These are phyloP conservation scores for Stereum hirsutum DNA, from an alignment of 1,284 basidiomycete genomes.

Conservation along the genomic window DNA sequence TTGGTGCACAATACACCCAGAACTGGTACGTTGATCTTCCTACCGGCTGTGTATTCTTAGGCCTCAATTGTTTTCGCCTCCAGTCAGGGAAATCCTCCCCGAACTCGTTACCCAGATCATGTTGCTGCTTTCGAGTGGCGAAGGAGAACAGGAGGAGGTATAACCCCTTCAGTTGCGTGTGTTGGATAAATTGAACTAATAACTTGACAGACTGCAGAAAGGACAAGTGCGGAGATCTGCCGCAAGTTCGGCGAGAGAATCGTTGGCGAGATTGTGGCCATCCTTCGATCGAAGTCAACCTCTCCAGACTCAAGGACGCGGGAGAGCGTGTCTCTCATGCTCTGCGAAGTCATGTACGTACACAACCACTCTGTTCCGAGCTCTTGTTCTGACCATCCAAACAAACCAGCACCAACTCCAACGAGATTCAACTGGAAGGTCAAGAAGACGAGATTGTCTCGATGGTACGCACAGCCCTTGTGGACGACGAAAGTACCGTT, in stretches of 20 bases:
- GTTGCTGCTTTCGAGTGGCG: constrained; percentile 67
- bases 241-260: constrained; percentile 96
- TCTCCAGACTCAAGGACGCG: constrained; percentile 72
- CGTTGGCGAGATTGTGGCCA: constrained; percentile 75
- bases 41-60: not conserved
- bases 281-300: constrained; percentile 61
- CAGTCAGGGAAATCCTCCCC: constrained; percentile 91
- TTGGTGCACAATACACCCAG: constrained; percentile 87
- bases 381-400: not conserved
- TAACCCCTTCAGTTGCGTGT: too few relatives aligned
- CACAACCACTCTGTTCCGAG: not conserved
- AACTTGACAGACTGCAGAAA: constrained; percentile 61
- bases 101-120: constrained; percentile 78
- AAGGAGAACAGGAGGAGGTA: constrained; percentile 89
- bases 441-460: constrained; percentile 88
- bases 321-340: constrained; percentile 82
- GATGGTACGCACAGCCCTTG: constrained; percentile 78
- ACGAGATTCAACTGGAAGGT: constrained; percentile 80
- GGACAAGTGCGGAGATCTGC: constrained; percentile 84
- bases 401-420: constrained; percentile 64
- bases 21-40: constrained; percentile 42
- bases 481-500: constrained; percentile 85
- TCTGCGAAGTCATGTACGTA: constrained; percentile 83
- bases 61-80: constrained; percentile 2
- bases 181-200: constrained; percentile 6